Evolutionary conservation across 768 basidiomycete genomes (phyloP), one percentile per base, ranked within the genome.

Genomic region (Amanita thiersii): DNA sequence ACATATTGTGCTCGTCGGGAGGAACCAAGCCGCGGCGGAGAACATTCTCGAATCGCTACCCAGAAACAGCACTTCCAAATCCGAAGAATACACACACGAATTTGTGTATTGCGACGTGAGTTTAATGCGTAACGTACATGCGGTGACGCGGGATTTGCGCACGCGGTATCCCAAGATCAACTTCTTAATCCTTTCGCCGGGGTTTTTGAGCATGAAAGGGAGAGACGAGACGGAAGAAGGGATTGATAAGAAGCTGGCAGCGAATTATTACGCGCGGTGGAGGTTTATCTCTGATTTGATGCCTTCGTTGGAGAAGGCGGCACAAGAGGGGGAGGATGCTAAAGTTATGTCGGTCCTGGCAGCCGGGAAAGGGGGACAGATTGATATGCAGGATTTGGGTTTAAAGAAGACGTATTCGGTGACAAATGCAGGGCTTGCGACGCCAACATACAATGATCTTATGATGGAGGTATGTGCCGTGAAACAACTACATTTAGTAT

Each of bases 81-180:
- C 45, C 23, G 50, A 34, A 30, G 50, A 39, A 9, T 19, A 43
- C 24, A 51, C 44, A 14, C 65, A 68, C 55, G 69, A 73, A 47
- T 77, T 76, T 51, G 60, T 76, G n/a, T 52, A 65, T 45, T 73
- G 74, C 59, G 76, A 77, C 34, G 67, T 62, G 4, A 61, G 66
- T n/a, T 54, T 69, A 24, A 74, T 79, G 65, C 61, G 63, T 55
- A 73, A 75, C 47, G 66, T 76, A 2, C 59, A 64, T n/a, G 40
- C 48, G 2, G 51, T 60, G 3, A 48, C 62, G 3, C 41, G 49
- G 34, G 52, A 57, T 3, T 57, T 69, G 17, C 54, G 49, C 11
- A 42, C 46, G 1, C 56, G 58, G 3, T 44, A 70, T 6, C 59
- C 64, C 0, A 75, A 69, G 52, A 52, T 78, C 52, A 78, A 79